Evolutionary conservation across 2,329 filamentous ascomycete species (phyloP), one percentile per base, ranked within the genome.

Genomic region (Penicillium sp.): DNA sequence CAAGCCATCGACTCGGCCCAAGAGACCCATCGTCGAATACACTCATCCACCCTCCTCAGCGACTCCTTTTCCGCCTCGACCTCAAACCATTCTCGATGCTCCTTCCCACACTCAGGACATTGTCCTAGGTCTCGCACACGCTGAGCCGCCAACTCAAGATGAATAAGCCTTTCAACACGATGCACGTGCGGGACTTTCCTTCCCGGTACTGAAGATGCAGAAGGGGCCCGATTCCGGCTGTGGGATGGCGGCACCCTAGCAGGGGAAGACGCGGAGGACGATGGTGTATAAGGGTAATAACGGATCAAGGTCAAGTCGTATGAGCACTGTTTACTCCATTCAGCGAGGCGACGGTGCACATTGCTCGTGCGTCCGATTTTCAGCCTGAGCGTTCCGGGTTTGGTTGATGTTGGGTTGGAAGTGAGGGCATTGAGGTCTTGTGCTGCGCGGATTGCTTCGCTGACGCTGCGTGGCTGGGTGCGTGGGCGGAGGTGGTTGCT

Each of bases 31-130:
- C 91, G 77, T 67, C 86, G 84, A 39, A 96, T 86, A 56, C 91
- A 84, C 61, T 89, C 85, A 73, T 90, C 86, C 10, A 90, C 83
- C 27, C 68, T 80, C 57, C 80, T 83, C 3, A 97, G 80, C 0
- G 87, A 89, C 29, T 86, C 81, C 60, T 86, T 82, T 23, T 79
- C 86, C 0, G 90, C 89, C 58, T 90, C 85, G 1, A 97, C 86
- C 75, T 95, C 89, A 70, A 99, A 99, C 93, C 93, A 99, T 76
- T 99, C 94, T 50, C 87, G 80, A 72, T 99, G 94, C 65, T 91
- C 87, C 67, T 86, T 86, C 2, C 91, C 91, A 68, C 94, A 99
- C 1, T 85, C 82, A 5, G 80, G 79, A 66, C 94, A 99, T 50
- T 83, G 82, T 18, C 71, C 85, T 74, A 52, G 76, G 73, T 64